Base-by-base conservation (phyloP, 768 basidiomycete species). In the Lactarius akahatsu region DNA sequence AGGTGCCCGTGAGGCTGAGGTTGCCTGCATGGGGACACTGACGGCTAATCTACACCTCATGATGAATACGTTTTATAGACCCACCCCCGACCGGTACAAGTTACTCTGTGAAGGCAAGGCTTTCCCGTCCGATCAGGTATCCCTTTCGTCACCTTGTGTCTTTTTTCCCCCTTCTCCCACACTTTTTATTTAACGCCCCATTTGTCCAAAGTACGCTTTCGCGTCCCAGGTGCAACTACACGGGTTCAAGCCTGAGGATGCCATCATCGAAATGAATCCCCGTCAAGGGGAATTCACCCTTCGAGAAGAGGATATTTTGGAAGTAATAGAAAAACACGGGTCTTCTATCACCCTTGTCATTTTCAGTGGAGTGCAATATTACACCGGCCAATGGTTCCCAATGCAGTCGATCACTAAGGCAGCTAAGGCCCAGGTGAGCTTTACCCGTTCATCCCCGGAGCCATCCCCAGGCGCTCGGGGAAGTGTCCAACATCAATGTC, bases 1-100 rank as follows among this genome's bases (percentile, higher is more conserved):
- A 94, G 94, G 94, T 71, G 94, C 95, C 63, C 84, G 86, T 61
- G 87, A 89, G 78, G 83, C 85, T 68, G 97, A 99, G 83, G 92
- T 98, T 57, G 94, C 92, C 20, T 94, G 93, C 77, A 98, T 98
- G 88, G 88, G 92, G 75, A 94, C 94, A 59, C 79, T 98, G 76
- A 99, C 97, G 56, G 87, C 88, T 72, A 99, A 99, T 80, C 83
- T 99, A 65, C 95, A 99, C 80, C 86, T 96, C 68, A 88, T 97
- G 86, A 92, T 98, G 87, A 84, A 87, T 74, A 87, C 88, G 30
- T 98, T 99, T 79, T 98, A 98, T 79, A 88, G 90, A 65, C 97
- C 97, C 23, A 94, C 91, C 32, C 73, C 83, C 62, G 82, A 82
- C 69, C 87, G 95, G 61, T 94, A 85, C 81, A 98, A 96, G 83